Evolutionary conservation across 164 flowering plant genomes (phyloP), one percentile per base, ranked within the genome.

Genomic region (Tetrastigma voinierianum): DNA sequence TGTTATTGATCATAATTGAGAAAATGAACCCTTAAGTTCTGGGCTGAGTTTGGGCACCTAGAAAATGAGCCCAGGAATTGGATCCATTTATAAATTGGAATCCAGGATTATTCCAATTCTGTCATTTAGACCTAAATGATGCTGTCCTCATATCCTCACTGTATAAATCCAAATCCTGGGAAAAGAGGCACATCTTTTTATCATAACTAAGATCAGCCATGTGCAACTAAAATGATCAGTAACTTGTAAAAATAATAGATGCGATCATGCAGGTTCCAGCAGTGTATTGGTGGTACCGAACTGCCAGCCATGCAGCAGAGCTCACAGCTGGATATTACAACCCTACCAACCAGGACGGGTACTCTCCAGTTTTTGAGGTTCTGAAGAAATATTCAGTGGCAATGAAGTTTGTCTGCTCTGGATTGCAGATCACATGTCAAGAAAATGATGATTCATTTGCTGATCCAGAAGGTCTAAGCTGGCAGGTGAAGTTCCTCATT

Each of bases 241-340:
- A 64, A 46, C 4, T n/a, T 16, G 11, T 51, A 48, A 40, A 40
- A 44, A 21, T 8, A 4, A 40, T 66, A 52, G 55, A 57, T 69
- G 53, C 24, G 44, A 25, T 64, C 74, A 10, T 81, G 81, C 90
- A 94, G 98, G 72, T 94, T 54, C 90, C 98, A 20, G 84, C 94
- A 46, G 75, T 91, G 47, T 81, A 86, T 78, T 94, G 97, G 98
- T 94, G 95, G 97, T 91, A 94, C 78, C 87, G 71, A 77, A 87
- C 96, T 56, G 67, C 89, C 16, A 88, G 98, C 69, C 98, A 94
- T 81, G 97, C 98, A 59, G 96, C 97, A 51, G 98, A 94, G 77
- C 81, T 91, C 23, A 90, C 90, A 10, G 89, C 98, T 3, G 98
- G 98, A 56, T 87, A 80, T 62, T 83, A 93, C 68, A 90, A 93